Evolutionary conservation across 371 early-diverging fungal species (phyloP), one percentile per base, ranked within the genome.

Genomic region (Zychaea mexicana): DNA sequence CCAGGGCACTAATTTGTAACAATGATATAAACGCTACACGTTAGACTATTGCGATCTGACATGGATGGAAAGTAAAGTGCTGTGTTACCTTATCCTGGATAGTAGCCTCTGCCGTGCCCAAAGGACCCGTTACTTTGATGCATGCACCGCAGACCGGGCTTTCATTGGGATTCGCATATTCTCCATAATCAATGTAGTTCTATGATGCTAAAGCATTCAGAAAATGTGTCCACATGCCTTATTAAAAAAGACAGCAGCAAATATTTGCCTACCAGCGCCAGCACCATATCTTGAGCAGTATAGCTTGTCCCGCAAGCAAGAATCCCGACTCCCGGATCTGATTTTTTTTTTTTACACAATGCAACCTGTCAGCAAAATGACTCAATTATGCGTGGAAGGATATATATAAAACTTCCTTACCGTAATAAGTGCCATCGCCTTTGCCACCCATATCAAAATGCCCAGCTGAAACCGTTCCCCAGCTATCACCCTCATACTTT

Each of bases 351-450:
- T n/a, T n/a, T n/a, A n/a, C n/a, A n/a, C n/a, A n/a, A n/a, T n/a
- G n/a, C n/a, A n/a, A n/a, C n/a, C n/a, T n/a, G n/a, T n/a, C n/a
- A n/a, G n/a, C n/a, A n/a, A n/a, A n/a, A 33, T 33, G 12, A 33
- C 33, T 8, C 33, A 5, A 33, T 5, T 15, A 42, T 42, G 42
- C 42, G 42, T 9, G 39, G 39, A n/a, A 53, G 22, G 57, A 26
- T 32, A 6, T 22, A 24, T 5, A 33, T 17, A 42, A 42, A 15
- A 27, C 12, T n/a, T 26, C 2, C 60, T 45, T 70, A 73, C 80
- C 80, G 46, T 81, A 81, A 52, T 81, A 81, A 12, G 81, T 81
- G 17, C 78, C 81, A 61, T 81, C 81, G 0, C 81, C 81, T 66
- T 72, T 60, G 6, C 81, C 81, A 32, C 66, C 60, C 64, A 74